These are phyloP conservation scores for Clonostachys rhizophaga DNA, from an alignment of 2,329 filamentous ascomycete genomes.

Conservation along the genomic window DNA sequence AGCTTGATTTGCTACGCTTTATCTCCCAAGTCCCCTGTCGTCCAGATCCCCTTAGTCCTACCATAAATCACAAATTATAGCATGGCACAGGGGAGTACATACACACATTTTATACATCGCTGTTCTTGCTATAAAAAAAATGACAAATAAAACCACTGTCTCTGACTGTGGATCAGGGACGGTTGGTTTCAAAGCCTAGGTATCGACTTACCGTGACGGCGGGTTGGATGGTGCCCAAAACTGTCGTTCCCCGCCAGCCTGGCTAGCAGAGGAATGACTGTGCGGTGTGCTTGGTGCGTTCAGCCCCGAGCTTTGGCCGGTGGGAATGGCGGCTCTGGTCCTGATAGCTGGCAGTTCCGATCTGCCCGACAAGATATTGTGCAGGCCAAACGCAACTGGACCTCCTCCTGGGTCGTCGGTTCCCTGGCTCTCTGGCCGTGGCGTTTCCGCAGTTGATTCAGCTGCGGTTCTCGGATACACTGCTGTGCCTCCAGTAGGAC, in stretches of 20 bases:
- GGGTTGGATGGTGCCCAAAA: neutral
- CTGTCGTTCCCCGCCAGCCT: neutral
- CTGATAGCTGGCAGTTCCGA: neutral
- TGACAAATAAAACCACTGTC: too few relatives aligned
- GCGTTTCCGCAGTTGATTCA: too few relatives aligned
- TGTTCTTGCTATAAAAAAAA: too few relatives aligned
- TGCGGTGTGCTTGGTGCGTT: neutral
- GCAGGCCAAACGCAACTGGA: neutral
- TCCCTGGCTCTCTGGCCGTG: neutral
- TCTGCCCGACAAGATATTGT: neutral
- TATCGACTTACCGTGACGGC: neutral
- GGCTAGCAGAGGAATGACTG: slow-evolving; percentile 1
- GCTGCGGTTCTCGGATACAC: too few relatives aligned
- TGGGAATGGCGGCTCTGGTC: neutral
- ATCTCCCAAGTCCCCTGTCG: too few relatives aligned
- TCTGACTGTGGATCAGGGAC: too few relatives aligned
- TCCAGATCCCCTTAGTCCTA: too few relatives aligned
- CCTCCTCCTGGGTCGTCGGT: neutral
- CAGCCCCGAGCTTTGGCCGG: neutral
- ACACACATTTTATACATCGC: too few relatives aligned
- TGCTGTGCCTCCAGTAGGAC: too few relatives aligned
- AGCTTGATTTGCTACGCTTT: too few relatives aligned
- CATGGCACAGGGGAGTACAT: too few relatives aligned
- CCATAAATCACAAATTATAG: too few relatives aligned
- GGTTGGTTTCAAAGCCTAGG: neutral